A percentile compares a stretch with the other conserved stretches of the same genome.
Evolutionary conservation across 768 basidiomycete genomes (phyloP).

Genomic region (Pilatotrama ljubarskyi): DNA sequence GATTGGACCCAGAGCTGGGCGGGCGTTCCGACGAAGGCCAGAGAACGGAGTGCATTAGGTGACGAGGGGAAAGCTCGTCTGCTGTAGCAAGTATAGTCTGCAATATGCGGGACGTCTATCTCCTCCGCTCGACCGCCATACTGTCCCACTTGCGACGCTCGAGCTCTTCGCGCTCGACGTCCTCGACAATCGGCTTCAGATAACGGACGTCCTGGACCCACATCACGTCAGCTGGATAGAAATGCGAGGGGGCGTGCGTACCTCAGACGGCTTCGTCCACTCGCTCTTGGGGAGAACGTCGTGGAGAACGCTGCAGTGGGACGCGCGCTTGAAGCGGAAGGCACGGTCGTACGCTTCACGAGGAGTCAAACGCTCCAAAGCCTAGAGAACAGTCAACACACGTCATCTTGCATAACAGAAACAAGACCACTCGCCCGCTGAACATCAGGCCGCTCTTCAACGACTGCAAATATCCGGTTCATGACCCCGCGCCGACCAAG

Average conservation of each 20-base stretch:
- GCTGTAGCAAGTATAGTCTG: background rate
- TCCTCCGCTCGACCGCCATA: conserved; percentile 61
- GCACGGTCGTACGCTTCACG: conserved; percentile 87
- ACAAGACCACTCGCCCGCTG: conserved; percentile 58
- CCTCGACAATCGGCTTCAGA: conserved; percentile 73
- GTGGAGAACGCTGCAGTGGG: conserved; percentile 79
- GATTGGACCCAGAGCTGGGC: background rate
- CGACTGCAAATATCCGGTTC: conserved; percentile 44
- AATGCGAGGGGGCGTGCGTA: conserved; percentile 31
- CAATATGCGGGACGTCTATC: conserved; percentile 29
- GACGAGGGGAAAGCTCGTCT: background rate
- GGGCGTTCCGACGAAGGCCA: background rate
- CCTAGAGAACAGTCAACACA: conserved; percentile 45
- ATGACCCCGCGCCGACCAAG: background rate
- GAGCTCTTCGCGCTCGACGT: conserved; percentile 70
- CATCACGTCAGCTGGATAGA: background rate
- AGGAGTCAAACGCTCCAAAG: conserved; percentile 76
- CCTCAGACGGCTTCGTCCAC: conserved; percentile 77
- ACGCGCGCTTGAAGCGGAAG: conserved; percentile 84
- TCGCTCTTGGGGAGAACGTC: conserved; percentile 76
- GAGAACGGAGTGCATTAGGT: conserved; percentile 11
- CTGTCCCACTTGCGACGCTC: conserved; percentile 86
- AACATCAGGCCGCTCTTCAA: conserved; percentile 76
- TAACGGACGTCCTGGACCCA: conserved; percentile 79
- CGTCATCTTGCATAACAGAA: too few relatives aligned